These are phyloP conservation scores for Phytophthora pistaciae DNA, from an alignment of 352 stramenopile species.

Conservation along the genomic window DNA sequence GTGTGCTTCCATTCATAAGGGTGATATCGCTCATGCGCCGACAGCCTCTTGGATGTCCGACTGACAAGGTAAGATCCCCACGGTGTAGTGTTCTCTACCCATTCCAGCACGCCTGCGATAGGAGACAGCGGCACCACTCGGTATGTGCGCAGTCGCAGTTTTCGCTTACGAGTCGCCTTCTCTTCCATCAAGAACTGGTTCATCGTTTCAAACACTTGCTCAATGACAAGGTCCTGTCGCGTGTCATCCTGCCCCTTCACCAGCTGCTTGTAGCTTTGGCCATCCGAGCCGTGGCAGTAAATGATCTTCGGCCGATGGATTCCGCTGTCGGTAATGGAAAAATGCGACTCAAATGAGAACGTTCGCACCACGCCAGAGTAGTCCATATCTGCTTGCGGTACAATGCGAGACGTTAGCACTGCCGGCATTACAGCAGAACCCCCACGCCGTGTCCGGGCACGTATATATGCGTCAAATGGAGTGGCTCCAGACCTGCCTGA, in stretches of 20 bases:
- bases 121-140: slow-evolving; percentile 93
- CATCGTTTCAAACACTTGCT: slow-evolving; percentile 91
- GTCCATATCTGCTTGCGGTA: slow-evolving; percentile 78
- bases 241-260: slow-evolving; percentile 96
- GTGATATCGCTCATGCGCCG: slow-evolving; percentile 96
- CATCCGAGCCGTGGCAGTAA: slow-evolving; percentile 95
- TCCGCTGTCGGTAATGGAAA: slow-evolving; percentile 95
- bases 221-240: slow-evolving; percentile 90
- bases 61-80: slow-evolving; percentile 94
- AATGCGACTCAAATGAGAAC: slow-evolving; percentile 92
- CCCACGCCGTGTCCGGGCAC: slow-evolving; percentile 53
- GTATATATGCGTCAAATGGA: slow-evolving; percentile 81
- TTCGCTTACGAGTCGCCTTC: slow-evolving; percentile 61
- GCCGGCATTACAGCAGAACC: slow-evolving; percentile 71
- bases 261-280: slow-evolving; percentile 93
- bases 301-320: slow-evolving; percentile 98
- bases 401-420: slow-evolving; percentile 79
- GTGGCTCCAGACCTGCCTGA: slow-evolving; percentile 26
- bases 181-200: slow-evolving; percentile 90
- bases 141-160: slow-evolving; percentile 96
- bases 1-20: slow-evolving; percentile 94
- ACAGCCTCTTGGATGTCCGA: slow-evolving; percentile 54
- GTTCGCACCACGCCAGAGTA: slow-evolving; percentile 86
- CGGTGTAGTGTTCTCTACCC: slow-evolving; percentile 97
- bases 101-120: slow-evolving; percentile 97